Evolutionary conservation across 148 eudicot genomes (phyloP), one percentile per base, ranked within the genome.

Genomic region (Rhododendron vialii): DNA sequence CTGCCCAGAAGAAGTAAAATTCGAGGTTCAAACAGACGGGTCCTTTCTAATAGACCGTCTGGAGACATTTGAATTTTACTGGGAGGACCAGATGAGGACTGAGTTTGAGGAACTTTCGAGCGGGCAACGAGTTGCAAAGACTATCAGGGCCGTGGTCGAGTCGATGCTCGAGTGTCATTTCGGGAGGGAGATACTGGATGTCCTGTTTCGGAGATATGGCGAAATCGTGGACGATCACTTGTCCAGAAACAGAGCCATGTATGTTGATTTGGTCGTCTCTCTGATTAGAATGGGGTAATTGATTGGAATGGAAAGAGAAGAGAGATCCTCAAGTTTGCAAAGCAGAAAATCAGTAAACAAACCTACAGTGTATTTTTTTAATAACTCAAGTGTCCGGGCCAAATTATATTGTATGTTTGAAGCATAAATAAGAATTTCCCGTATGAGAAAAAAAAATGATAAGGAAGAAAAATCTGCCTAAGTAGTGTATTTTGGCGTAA

Each of bases 141-240:
- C 88, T 24, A 84, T 92, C 53, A 90, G 96, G 84, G 98, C 96
- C 20, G 93, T 93, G 84, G 33, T 86, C 22, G 98, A 94, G 89
- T 84, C 95, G 17, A 88, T 95, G 91, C 14, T 96, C 2, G 92
- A 88, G 84, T 85, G 83, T 50, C 93, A 91, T 55, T 96, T 96
- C 85, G 98, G 94, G 20, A 59, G 6, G 14, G 57, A 86, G 0
- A 28, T 92, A 17, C 84, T 93, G 91, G 98, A 94, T 51, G 92
- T 89, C 3, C 84, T 96, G 85, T 93, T 93, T 81, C 67, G 57
- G 33, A 90, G 91, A 84, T 91, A 89, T 77, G 89, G 86, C 14
- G 78, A 87, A 8, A 26, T 91, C 41, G 67, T 91, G 38, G 96
- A 93, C 33, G 85, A 75, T 78, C 78, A 88, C 57, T 86, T 94